phyloP scores from a whole-genome alignment of 2,329 filamentous ascomycete species.

The Atkinsonella hypoxylon region DNA sequence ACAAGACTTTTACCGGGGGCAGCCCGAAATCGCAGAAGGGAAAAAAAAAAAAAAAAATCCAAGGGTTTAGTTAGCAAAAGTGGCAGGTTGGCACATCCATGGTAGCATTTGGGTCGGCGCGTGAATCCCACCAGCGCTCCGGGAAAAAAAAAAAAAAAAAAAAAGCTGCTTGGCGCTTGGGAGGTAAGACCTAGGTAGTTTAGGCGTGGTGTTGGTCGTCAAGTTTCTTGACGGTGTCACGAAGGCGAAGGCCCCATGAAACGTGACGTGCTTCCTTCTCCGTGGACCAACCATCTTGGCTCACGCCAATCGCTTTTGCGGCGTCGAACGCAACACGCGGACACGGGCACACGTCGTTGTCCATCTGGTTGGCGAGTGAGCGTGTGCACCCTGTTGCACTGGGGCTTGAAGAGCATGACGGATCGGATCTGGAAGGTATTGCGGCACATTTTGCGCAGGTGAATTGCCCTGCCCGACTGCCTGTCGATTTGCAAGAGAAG shows the following conservation, averaged over 20 bases:
- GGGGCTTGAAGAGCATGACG: not conserved
- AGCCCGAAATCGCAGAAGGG: not conserved
- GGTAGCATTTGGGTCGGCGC: constrained; percentile 2
- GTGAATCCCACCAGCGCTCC: constrained; percentile 1
- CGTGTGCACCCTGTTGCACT: not conserved
- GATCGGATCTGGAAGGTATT: not conserved
- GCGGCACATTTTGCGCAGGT: not conserved
- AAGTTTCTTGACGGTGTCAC: not conserved
- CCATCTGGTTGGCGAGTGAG: not conserved
- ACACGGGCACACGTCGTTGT: not conserved
- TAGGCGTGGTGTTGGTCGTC: not conserved
- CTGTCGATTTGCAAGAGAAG: not conserved
- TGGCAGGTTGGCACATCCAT: not conserved
- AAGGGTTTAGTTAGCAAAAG: not conserved
- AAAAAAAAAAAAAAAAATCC: not conserved
- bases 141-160: too few relatives aligned
- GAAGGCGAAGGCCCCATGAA: not conserved
- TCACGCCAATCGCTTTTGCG: too few relatives aligned
- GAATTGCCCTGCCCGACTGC: not conserved
- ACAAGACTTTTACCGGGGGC: not conserved
- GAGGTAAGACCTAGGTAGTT: too few relatives aligned
- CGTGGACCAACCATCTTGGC: too few relatives aligned
- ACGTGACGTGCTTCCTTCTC: not conserved
- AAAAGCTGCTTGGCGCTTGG: too few relatives aligned
- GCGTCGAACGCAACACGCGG: not conserved